Evolutionary conservation across 805 yeast genomes (phyloP), one percentile per base, ranked within the genome.

Genomic region (Zygosaccharomyces pseudorouxii): DNA sequence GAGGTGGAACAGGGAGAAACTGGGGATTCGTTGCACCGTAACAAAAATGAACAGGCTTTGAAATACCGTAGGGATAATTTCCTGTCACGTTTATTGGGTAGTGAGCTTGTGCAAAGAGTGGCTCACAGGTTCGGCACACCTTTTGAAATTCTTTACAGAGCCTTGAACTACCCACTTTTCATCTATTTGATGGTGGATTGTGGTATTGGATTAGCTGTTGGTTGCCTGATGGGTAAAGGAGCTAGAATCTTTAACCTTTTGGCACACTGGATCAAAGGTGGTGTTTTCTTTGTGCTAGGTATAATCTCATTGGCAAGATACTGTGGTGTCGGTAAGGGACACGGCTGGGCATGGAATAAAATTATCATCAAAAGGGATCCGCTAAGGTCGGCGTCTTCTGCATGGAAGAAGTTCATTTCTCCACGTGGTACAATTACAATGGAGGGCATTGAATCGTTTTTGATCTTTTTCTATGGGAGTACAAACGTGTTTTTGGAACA

Each of bases 181-280:
- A 67, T 80, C 41, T 81, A 74, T 55, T 77, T 81, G 45, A 70
- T 81, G 47, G 71, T 78, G 23, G 81, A 86, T 59, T 58, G 83
- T 14, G 67, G 72, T 44, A 71, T 76, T 11, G 82, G 81, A 47
- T 28, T 68, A 16, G 87, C 89, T 5, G 82, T 85, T 5, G 85
- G 86, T 38, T 78, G 77, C 46, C 62, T 83, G 36, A 67, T 89
- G 59, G 98, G 96, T 35, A 69, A 78, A 66, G 90, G 81, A 3
- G 38, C 35, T 12, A 72, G 72, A 18, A 83, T 90, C 11, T 92
- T 88, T 71, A 89, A 88, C 58, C 67, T 92, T 45, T 74, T 92
- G 49, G 99, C 99, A 1, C 99, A 92, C 68, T 88, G 89, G 76
- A 92, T 92, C 66, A 92, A 92, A 68, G 99, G 99, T 51, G 93